Evolutionary conservation across 2,329 filamentous ascomycete species (phyloP).

Genomic region (Epichloe brachyelytri): DNA sequence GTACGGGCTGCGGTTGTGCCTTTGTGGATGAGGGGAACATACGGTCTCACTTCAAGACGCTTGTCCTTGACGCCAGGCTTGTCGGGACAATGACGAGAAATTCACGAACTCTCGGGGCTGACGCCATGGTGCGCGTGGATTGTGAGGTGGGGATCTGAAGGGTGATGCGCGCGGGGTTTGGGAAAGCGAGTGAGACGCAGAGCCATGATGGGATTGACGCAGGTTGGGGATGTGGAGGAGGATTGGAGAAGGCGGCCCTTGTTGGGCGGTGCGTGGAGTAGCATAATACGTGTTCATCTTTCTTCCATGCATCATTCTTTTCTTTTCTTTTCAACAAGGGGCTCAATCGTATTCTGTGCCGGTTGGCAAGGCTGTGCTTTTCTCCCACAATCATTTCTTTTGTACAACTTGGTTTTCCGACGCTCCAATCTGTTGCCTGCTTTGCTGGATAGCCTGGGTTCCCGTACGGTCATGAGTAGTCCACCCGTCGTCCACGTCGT

Average conservation of each 20-base stretch:
- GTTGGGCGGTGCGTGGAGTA: neutral
- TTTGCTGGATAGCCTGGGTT: too few species aligned
- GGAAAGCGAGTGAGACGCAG: constrained; percentile 3
- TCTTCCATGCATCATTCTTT: too few species aligned
- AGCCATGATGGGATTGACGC: constrained; percentile 4
- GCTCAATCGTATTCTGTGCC: too few species aligned
- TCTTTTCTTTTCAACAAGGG: too few species aligned
- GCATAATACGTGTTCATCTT: too few species aligned
- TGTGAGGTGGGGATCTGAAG: constrained; percentile 2
- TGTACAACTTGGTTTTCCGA: too few species aligned
- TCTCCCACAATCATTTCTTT: too few species aligned
- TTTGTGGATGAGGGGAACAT: constrained; percentile 16
- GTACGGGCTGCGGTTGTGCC: too few species aligned
- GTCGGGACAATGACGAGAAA: constrained; percentile 58
- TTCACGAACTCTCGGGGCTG: constrained; percentile 34
- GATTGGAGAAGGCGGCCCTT: neutral
- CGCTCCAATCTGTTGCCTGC: too few species aligned
- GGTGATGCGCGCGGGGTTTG: neutral
- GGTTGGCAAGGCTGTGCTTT: too few species aligned
- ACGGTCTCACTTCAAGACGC: constrained; percentile 48
- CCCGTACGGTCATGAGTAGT: too few species aligned
- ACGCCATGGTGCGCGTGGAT: constrained; percentile 17
- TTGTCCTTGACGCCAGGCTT: constrained; percentile 46
- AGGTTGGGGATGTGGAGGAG: neutral
- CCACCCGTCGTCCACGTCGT: too few species aligned